These are phyloP conservation scores for Zea luxurians DNA, from an alignment of 176 grass and related monocot species.

Conservation along the genomic window DNA sequence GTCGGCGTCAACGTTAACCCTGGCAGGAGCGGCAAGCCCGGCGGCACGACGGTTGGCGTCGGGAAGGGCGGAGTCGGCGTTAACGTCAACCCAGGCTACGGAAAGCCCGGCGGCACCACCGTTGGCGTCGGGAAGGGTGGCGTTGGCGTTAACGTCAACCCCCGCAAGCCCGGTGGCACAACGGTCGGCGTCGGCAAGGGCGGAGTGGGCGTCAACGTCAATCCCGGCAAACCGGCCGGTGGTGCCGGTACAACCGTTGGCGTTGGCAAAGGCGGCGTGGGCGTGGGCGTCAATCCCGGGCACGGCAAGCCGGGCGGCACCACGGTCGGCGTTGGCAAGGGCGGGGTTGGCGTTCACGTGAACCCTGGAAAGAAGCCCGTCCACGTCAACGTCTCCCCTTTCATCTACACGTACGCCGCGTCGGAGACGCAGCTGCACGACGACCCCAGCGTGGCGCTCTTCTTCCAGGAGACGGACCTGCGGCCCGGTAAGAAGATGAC, in stretches of 20 bases:
- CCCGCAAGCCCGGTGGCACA: slow-evolving; percentile 46
- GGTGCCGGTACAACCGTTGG: slow-evolving; percentile 11
- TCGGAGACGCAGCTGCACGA: slow-evolving; percentile 66
- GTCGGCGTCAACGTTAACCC: slow-evolving; percentile 44
- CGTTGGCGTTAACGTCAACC: slow-evolving; percentile 44
- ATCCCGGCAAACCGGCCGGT: slow-evolving; percentile 29
- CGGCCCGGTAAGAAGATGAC: slow-evolving; percentile 58
- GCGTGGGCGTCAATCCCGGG: slow-evolving; percentile 43
- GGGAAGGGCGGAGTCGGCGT: too few species aligned
- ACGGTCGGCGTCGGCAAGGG: slow-evolving; percentile 40
- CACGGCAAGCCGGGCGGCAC: slow-evolving; percentile 49
- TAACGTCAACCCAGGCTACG: too few species aligned
- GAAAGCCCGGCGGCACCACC: slow-evolving; percentile 52
- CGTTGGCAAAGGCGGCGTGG: slow-evolving; percentile 19
- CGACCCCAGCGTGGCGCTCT: slow-evolving; percentile 58
- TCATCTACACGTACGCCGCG: slow-evolving; percentile 40
- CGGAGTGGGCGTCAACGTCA: slow-evolving; percentile 51
- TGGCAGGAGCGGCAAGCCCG: background rate
- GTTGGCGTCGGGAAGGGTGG: slow-evolving; percentile 28
- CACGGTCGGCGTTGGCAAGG: slow-evolving; percentile 29
- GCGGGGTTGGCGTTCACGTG: slow-evolving; percentile 48
- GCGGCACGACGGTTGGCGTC: slow-evolving; percentile 4
- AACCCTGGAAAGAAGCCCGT: slow-evolving; percentile 26
- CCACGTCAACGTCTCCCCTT: slow-evolving; percentile 2
- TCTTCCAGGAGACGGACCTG: slow-evolving; percentile 75